Evolutionary conservation across 371 early-diverging fungal genomes (phyloP), one percentile per base, ranked within the genome.

Genomic region (Mortierella sp.): DNA sequence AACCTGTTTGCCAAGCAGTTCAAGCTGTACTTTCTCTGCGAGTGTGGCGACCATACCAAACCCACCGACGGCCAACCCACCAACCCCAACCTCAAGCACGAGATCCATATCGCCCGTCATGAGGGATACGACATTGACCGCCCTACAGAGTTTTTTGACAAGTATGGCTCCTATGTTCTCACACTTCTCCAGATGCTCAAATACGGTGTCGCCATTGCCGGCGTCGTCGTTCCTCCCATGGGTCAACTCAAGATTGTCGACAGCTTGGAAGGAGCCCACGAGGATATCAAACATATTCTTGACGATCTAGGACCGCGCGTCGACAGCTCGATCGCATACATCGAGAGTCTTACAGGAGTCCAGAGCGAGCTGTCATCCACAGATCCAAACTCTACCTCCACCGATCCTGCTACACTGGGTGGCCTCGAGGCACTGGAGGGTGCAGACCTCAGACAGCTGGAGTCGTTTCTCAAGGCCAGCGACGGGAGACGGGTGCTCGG

Each of bases 71-170:
- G 44, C 13, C 53, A 24, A 53, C 8, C 11, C 44, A 10, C 9
- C 13, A 44, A 44, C n/a, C 6, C 31, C 19, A 48, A 45, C 10
- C 45, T 67, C 37, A 31, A 53, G 8, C 69, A 69, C 58, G 55
- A 69, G 10, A 55, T 69, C 31, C 69, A 69, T 55, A 41, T 69
- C 14, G 69, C 69, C 14, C 29, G 41, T 1, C 69, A 69, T 29
- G 69, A 44, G 11, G 44, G 44, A 44, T 44, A 44, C 44, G 44
- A 44, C 44, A 44, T 79, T 6, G 68, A 66, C 39, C 45, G 37
- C 4, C 79, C 74, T 9, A 74, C 16, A 24, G 79, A 74, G 55
- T 79, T 79, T 16, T 79, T 74, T 22, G 40, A 74, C 22, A 67
- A 68, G 68, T 74, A 74, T 22, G 75, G 75, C 8, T 7, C 71